Evolutionary conservation across 306 rosid genomes (phyloP), one percentile per base, ranked within the genome.

Genomic region (Castanospermum australe): DNA sequence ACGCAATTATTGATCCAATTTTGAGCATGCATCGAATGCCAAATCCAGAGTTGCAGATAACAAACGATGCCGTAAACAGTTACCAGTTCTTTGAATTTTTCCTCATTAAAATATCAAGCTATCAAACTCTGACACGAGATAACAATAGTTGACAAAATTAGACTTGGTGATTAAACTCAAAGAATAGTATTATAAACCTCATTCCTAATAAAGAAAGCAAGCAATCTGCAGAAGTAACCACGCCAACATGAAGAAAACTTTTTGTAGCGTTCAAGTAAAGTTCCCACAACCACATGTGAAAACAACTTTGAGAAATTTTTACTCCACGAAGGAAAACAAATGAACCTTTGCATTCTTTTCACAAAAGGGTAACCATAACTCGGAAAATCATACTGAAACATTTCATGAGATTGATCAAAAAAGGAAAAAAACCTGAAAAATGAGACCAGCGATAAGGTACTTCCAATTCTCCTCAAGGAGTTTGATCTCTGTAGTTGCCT

Each of bases 401-500:
- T 36, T 39, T 52, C 65, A 74, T 48, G 38, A 47, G 36, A 76
- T 44, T 32, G 54, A 75, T 72, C 64, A 77, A 56, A 60, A 80
- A 28, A 52, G 41, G 72, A 36, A 20, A 24, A 63, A 42, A 24
- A 90, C 98, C 98, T 94, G 98, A 86, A 47, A 89, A 85, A 94
- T 50, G 14, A 94, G 77, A 76, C 98, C 98, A 25, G 86, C 94
- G 41, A 94, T 87, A 79, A 94, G 91, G 84, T 90, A 94, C 75
- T 92, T 94, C 98, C 98, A 94, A 84, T 90, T 90, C 81, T 88
- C 92, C 10, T 65, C 66, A 59, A 94, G 94, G 71, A 94, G 97
- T 73, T 79, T 88, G 85, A 92, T 83, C 92, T 94, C 98, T 62
- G 97, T 90, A 36, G 88, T 80, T 44, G 84, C 67, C 66, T 86